A percentile compares a stretch with the other conserved stretches of the same genome.
phyloP scores from a whole-genome alignment of 2,329 filamentous ascomycete species.

The Colletotrichum gigasporum region DNA sequence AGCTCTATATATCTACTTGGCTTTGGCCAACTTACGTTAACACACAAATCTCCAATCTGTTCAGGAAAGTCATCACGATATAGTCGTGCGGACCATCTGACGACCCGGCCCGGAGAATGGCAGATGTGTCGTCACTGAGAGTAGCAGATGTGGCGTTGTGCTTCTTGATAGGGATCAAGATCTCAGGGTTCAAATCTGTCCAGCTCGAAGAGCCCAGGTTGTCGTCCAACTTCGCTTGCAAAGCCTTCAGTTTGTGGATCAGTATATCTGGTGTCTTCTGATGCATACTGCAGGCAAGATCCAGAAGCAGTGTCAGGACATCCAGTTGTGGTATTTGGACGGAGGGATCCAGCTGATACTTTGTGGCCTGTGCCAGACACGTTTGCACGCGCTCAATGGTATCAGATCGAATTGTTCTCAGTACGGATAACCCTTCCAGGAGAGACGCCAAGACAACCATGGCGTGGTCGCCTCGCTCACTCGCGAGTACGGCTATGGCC shows the following conservation, averaged over 20 bases:
- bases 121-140: conserved; percentile 66
- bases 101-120: conserved; percentile 60
- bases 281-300: conserved; percentile 75
- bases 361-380: conserved; percentile 78
- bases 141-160: conserved; percentile 56
- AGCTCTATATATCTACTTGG: neutral
- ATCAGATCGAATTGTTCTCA: conserved; percentile 72
- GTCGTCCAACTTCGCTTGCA: conserved; percentile 71
- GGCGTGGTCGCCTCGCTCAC: conserved; percentile 68
- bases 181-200: conserved; percentile 56
- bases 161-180: conserved; percentile 65
- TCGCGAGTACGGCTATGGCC: conserved; percentile 68
- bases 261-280: conserved; percentile 67
- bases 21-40: conserved; percentile 55
- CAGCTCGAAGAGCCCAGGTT: conserved; percentile 55
- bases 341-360: conserved; percentile 73
- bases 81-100: conserved; percentile 59
- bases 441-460: conserved; percentile 73
- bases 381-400: conserved; percentile 75
- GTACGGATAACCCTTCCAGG: conserved; percentile 75
- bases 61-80: conserved; percentile 68
- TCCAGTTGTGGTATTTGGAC: conserved; percentile 73
- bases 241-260: conserved; percentile 65
- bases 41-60: conserved; percentile 65
- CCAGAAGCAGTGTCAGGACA: conserved; percentile 72